Evolutionary conservation across 768 basidiomycete species (phyloP).

Genomic region (Trametes cingulata): DNA sequence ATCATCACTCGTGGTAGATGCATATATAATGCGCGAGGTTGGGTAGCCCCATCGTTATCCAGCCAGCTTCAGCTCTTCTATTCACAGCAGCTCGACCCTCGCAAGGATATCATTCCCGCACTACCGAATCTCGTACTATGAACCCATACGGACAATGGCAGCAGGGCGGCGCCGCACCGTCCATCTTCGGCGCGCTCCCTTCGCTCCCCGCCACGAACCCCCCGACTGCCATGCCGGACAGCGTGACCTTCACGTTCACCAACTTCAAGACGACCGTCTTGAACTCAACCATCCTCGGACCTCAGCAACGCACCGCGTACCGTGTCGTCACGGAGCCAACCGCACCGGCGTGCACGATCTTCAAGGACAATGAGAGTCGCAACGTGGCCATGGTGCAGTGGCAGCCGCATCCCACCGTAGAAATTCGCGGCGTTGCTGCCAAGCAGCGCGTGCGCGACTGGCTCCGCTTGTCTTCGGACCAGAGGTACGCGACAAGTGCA

Average conservation of each 20-base stretch:
- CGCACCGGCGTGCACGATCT: conserved; percentile 53
- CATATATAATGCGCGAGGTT: conserved; percentile 6
- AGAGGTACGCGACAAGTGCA: conserved; percentile 35
- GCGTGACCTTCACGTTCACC: conserved; percentile 50
- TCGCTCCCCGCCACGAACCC: conserved; percentile 38
- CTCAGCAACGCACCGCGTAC: conserved; percentile 49
- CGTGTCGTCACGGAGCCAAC: conserved; percentile 50
- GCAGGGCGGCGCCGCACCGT: conserved; percentile 40
- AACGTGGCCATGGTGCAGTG: conserved; percentile 61
- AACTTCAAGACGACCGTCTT: conserved; percentile 52
- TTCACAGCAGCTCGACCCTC: neutral
- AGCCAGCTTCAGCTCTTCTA: neutral
- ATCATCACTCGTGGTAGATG: neutral
- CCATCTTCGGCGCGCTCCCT: conserved; percentile 65
- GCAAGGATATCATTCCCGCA: neutral
- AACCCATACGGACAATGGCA: conserved; percentile 30
- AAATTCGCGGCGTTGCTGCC: conserved; percentile 50
- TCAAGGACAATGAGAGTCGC: conserved; percentile 49
- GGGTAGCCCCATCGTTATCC: neutral
- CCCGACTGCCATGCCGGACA: conserved; percentile 30
- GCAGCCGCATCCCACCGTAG: conserved; percentile 49
- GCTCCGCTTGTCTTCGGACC: conserved; percentile 53
- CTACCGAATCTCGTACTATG: conserved; percentile 13
- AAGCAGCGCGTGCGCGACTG: conserved; percentile 55
- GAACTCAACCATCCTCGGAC: conserved; percentile 55